Base-by-base conservation (phyloP, 169 alveolate genomes). In the Babesia ovis region DNA sequence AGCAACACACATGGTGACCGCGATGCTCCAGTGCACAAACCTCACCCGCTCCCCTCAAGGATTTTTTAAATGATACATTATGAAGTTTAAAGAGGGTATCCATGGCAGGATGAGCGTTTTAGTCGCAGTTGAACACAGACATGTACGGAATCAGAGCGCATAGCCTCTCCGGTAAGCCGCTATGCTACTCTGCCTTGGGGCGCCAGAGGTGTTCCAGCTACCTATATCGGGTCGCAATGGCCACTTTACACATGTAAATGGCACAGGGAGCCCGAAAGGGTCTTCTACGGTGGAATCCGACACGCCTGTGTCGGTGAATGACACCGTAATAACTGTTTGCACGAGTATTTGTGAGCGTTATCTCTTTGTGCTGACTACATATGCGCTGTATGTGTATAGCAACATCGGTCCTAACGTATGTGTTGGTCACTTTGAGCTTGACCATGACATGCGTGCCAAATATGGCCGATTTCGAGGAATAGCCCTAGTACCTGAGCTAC, bases 391-490 rank as follows among this genome's bases (percentile, higher is more conserved):
- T 12, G 64, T 68, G 39, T 79, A 79, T 77, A 79, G 83, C 51
- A 69, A 68, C 60, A 37, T 60, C 42, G 45, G 50, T 42, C 55
- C 58, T 27, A 50, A 66, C 32, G 27, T 79, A 43, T 60, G 39
- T 39, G 42, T 79, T 32, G 87, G 87, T 9, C 46, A 60, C 41
- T 31, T 69, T 22, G 41, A 39, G 46, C 62, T 68, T 20, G 23
- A 41, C 51, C 66, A 58, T 4, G 48, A 45, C 5, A 54, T 14
- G 42, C 11, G 41, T 12, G 29, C 29, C n/a, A 22, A 46, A n/a
- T 59, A 42, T 50, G 87, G 56, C 22, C 42, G 41, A 25, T 79
- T 79, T 46, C 16, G 87, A 23, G 87, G 51, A 51, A 23, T 79
- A 20, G 61, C 32, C 27, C 20, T 79, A 3, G 35, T 79, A 0